phyloP scores from a whole-genome alignment of 768 basidiomycete genomes.

The Mycena alexandri region DNA sequence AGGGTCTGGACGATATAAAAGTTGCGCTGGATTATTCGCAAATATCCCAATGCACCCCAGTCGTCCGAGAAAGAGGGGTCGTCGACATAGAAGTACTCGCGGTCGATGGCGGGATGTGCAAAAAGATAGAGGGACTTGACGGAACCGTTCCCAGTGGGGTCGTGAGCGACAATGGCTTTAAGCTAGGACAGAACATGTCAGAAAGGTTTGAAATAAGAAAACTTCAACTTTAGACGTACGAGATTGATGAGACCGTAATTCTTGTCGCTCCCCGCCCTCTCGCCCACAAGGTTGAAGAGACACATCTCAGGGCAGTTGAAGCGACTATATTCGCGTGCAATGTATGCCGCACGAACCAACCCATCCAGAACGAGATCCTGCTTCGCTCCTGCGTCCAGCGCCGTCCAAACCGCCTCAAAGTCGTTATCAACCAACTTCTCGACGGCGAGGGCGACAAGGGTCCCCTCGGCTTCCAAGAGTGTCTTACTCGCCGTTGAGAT shows the following conservation, averaged over 20 bases:
- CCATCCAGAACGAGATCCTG: constrained; percentile 5
- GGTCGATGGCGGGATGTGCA: neutral
- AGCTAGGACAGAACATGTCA: neutral
- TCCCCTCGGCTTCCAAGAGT: neutral
- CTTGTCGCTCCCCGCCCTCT: neutral
- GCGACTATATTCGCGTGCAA: constrained; percentile 20
- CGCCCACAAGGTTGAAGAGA: constrained; percentile 3
- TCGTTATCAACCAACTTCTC: neutral
- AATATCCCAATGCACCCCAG: constrained; percentile 9
- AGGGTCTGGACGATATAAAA: constrained; percentile 16
- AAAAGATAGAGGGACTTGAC: constrained; percentile 16
- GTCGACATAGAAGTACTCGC: neutral
- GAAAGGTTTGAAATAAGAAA: too few species aligned
- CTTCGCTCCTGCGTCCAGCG: constrained; percentile 2
- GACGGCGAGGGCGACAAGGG: constrained; percentile 9
- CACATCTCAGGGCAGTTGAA: constrained; percentile 26
- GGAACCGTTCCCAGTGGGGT: constrained; percentile 10
- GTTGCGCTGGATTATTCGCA: constrained; percentile 16
- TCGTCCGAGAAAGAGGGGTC: neutral
- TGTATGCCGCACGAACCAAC: constrained; percentile 10
- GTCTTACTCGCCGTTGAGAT: constrained; percentile 7
- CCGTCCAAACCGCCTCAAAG: constrained; percentile 18
- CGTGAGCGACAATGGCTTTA: constrained; percentile 23
- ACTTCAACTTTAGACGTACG: too few species aligned
- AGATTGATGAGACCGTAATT: constrained; percentile 18